A percentile compares a stretch with the other conserved stretches of the same genome.
phyloP scores from a whole-genome alignment of 1,139 yeast species.

The Saccharomyces hybrid region DNA sequence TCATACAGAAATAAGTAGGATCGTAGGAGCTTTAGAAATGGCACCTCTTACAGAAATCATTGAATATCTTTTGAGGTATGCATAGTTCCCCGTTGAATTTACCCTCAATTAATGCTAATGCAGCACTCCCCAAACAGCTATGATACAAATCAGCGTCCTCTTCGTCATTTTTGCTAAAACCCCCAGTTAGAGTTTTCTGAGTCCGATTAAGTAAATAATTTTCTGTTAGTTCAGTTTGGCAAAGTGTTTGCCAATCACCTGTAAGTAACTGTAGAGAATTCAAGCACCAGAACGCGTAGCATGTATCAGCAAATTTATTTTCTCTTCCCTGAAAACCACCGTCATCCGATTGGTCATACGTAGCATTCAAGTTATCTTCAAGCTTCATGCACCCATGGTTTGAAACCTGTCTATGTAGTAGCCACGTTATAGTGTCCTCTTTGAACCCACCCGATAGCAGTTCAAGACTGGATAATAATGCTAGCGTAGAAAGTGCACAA shows the following conservation, averaged over 20 bases:
- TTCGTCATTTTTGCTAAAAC: slow-evolving; percentile 64
- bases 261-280: slow-evolving; percentile 45
- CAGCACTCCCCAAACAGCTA: slow-evolving; percentile 53
- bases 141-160: slow-evolving; percentile 68
- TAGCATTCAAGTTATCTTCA: slow-evolving; percentile 24
- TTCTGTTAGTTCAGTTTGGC: slow-evolving; percentile 33
- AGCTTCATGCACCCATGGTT: slow-evolving; percentile 25
- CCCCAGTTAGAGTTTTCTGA: slow-evolving; percentile 65
- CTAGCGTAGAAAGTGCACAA: slow-evolving; percentile 68
- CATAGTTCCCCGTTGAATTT: slow-evolving; percentile 27
- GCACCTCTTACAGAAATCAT: neutral
- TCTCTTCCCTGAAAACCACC: slow-evolving; percentile 90
- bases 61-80: slow-evolving; percentile 15
- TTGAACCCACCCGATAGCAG: slow-evolving; percentile 15
- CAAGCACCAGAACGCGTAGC: slow-evolving; percentile 85
- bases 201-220: slow-evolving; percentile 50
- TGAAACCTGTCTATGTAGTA: slow-evolving; percentile 55
- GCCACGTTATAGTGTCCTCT: slow-evolving; percentile 45
- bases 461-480: slow-evolving; percentile 36
- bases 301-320: slow-evolving; percentile 80
- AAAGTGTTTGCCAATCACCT: slow-evolving; percentile 25
- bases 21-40: neutral
- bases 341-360: slow-evolving; percentile 31
- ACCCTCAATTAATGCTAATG: slow-evolving; percentile 41
- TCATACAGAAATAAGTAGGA: neutral